A percentile compares a stretch with the other conserved stretches of the same genome.
These are phyloP conservation scores for Neurospora sp. DNA, from an alignment of 2,329 filamentous ascomycete genomes.

Conservation along the genomic window DNA sequence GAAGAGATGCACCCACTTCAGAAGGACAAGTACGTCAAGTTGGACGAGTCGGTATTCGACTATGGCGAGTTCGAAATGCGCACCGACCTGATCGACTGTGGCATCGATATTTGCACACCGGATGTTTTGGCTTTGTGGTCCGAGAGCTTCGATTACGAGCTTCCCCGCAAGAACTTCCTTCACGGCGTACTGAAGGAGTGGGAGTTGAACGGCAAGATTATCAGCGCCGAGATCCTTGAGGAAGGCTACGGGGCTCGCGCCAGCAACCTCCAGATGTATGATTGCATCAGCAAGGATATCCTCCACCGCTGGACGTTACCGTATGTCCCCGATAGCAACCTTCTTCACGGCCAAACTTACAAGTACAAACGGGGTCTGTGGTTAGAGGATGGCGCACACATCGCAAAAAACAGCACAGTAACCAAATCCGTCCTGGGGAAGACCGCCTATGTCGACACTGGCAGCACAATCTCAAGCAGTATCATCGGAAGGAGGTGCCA, in stretches of 20 bases:
- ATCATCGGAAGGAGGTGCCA: slow-evolving; percentile 77
- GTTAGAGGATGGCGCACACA: slow-evolving; percentile 66
- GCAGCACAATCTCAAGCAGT: slow-evolving; percentile 61
- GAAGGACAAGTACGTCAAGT: slow-evolving; percentile 53
- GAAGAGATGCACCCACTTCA: slow-evolving; percentile 74
- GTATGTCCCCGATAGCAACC: slow-evolving; percentile 79
- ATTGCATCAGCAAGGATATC: slow-evolving; percentile 80
- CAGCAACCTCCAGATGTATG: slow-evolving; percentile 79
- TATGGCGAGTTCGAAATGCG: slow-evolving; percentile 70
- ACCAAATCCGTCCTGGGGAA: slow-evolving; percentile 67
- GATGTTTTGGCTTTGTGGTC: slow-evolving; percentile 93
- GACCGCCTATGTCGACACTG: slow-evolving; percentile 64
- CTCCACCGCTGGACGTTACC: slow-evolving; percentile 81
- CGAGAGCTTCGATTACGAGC: slow-evolving; percentile 84
- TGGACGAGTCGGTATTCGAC: slow-evolving; percentile 73
- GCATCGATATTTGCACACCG: slow-evolving; percentile 94
- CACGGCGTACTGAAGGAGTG: slow-evolving; percentile 90
- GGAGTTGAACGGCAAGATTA: slow-evolving; percentile 94
- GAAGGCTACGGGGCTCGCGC: slow-evolving; percentile 81
- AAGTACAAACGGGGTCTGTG: slow-evolving; percentile 62
- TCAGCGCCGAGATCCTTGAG: slow-evolving; percentile 78
- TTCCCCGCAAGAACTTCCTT: slow-evolving; percentile 64
- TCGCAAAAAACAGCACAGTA: slow-evolving; percentile 64
- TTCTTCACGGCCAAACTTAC: slow-evolving; percentile 70
- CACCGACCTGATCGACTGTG: slow-evolving; percentile 82